Base-by-base conservation (phyloP, 306 rosid species). In the Ormosia semicastrata region DNA sequence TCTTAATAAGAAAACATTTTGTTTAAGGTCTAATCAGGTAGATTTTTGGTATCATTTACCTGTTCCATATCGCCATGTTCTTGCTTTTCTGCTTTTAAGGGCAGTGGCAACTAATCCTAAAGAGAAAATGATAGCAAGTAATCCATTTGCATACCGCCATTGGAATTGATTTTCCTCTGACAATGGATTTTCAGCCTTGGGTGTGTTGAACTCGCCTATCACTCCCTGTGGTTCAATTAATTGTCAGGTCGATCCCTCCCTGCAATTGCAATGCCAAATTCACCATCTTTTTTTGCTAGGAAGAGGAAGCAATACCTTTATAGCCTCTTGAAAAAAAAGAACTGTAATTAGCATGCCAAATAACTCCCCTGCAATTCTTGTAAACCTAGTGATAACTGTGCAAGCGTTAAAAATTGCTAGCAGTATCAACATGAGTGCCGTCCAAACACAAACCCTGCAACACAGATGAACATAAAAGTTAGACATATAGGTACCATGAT, bases 391-490 rank as follows among this genome's bases (percentile, higher is more conserved):
- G 87, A 95, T 91, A 5, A 95, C 64, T 0, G 64, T 36, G 86
- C 95, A 86, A 47, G 95, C 98, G 60, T 93, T 93, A 73, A 95
- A 95, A 69, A 95, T 77, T 43, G 93, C 98, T 36, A 93, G 92
- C 78, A 95, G 64, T 78, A 93, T 82, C 73, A 95, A 86, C 76
- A 91, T 39, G 68, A 95, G 80, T 49, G 93, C 83, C 3, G 98
- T 87, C 99, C 99, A 95, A 64, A 89, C 88, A 73, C 97, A 93
- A 75, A 95, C 98, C 99, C 99, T 93, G 92, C 71, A 91, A 24
- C 66, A 76, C 43, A 73, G 54, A 65, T 49, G 60, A 52, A 60
- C 54, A 78, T 58, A 63, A 33, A 74, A 63, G 50, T 75, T 46
- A 65, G 75, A 39, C 49, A 12, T 13, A 58, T 6, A 49, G 10